phyloP scores from a whole-genome alignment of 306 rosid genomes.

The Macrotyloma uniflorum region DNA sequence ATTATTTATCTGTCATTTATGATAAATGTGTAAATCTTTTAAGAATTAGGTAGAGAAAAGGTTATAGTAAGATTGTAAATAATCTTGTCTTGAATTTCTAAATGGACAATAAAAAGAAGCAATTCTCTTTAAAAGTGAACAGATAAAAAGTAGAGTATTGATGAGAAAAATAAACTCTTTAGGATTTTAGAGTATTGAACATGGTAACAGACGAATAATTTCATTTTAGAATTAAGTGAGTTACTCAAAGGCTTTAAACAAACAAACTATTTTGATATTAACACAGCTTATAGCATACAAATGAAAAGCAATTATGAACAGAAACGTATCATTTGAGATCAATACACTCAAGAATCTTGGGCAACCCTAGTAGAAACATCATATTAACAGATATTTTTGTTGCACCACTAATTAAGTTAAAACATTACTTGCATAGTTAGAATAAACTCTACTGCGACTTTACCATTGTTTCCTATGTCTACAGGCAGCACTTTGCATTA shows the following conservation, averaged over 20 bases:
- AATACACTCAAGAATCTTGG: neutral
- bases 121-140: neutral
- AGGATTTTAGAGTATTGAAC: neutral
- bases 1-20: neutral
- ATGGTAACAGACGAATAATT: neutral
- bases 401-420: neutral
- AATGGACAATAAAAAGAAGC: neutral
- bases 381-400: slow-evolving; percentile 1
- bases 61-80: neutral
- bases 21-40: neutral
- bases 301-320: neutral
- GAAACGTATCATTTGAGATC: neutral
- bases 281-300: neutral
- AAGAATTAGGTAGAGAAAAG: neutral
- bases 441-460: slow-evolving; percentile 5
- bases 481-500: slow-evolving; percentile 63
- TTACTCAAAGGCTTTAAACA: neutral
- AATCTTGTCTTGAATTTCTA: neutral
- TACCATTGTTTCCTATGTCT: neutral
- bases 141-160: neutral
- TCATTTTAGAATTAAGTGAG: neutral
- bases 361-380: slow-evolving; percentile 7
- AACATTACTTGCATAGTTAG: slow-evolving; percentile 5
- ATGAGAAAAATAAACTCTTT: neutral
- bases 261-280: neutral